Percentiles rank a stretch among this genome's conserved stretches.
phyloP scores from a whole-genome alignment of 2,329 filamentous ascomycete genomes.

The Fusarium buharicum region DNA sequence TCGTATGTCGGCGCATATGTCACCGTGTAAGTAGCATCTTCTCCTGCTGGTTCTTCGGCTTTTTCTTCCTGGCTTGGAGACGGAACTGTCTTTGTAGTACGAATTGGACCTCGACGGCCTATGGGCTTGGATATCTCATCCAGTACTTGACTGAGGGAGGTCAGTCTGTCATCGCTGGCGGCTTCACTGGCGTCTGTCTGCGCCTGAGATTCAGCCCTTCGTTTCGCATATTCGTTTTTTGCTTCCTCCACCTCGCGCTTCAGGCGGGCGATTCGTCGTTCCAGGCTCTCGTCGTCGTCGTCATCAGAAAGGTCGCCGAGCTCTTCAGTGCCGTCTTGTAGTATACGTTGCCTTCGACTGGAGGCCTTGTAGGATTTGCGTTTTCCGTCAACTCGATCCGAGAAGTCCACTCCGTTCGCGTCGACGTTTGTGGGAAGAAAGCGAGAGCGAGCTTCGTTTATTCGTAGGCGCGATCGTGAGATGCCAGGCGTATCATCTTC shows the following conservation, averaged over 20 bases:
- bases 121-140: constrained; percentile 67
- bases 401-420: constrained; percentile 84
- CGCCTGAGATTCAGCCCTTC: constrained; percentile 59
- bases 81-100: constrained; percentile 18
- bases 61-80: constrained; percentile 30
- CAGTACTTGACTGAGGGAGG: constrained; percentile 76
- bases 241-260: constrained; percentile 84
- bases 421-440: constrained; percentile 83
- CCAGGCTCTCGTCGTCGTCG: constrained; percentile 77
- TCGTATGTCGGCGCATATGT: constrained; percentile 73
- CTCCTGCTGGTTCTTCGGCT: constrained; percentile 31
- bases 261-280: constrained; percentile 82
- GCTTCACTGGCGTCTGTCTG: constrained; percentile 61
- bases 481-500: constrained; percentile 75
- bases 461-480: constrained; percentile 78
- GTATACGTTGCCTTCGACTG: constrained; percentile 71
- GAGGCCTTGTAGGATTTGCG: constrained; percentile 84
- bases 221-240: constrained; percentile 69
- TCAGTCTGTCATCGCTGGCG: constrained; percentile 54
- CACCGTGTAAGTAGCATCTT: constrained; percentile 68
- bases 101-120: constrained; percentile 22
- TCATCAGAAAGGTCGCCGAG: constrained; percentile 80
- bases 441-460: constrained; percentile 80
- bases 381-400: constrained; percentile 85
- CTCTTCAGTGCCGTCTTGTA: constrained; percentile 72